Evolutionary conservation across 208 protist genomes (phyloP).

Genomic region (Crithidia bombi): DNA sequence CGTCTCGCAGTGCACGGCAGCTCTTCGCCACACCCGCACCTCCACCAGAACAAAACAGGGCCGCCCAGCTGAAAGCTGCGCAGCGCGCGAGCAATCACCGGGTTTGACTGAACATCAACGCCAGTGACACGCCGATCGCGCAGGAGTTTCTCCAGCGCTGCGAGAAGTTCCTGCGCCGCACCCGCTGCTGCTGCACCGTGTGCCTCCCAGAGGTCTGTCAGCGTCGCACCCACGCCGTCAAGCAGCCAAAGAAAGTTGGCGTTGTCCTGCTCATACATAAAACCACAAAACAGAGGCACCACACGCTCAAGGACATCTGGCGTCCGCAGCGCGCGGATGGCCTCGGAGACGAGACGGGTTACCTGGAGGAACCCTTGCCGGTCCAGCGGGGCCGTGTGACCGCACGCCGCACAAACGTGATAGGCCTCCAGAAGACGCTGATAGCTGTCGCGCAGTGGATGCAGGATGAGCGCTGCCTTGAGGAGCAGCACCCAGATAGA

Average conservation of each 20-base stretch:
- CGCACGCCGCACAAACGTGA: slow-evolving; percentile 54
- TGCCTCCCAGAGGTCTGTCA: slow-evolving; percentile 53
- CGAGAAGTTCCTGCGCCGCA: slow-evolving; percentile 36
- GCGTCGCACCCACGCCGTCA: slow-evolving; percentile 51
- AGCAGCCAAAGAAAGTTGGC: slow-evolving; percentile 77
- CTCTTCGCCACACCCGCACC: slow-evolving; percentile 68
- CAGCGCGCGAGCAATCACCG: slow-evolving; percentile 50
- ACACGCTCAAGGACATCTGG: slow-evolving; percentile 14
- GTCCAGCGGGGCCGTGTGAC: slow-evolving; percentile 44
- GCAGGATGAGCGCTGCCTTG: slow-evolving; percentile 72
- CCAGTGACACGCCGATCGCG: slow-evolving; percentile 42
- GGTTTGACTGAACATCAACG: slow-evolving; percentile 55
- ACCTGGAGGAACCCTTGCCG: slow-evolving; percentile 65
- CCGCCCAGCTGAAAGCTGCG: slow-evolving; percentile 56
- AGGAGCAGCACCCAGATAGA: slow-evolving; percentile 74
- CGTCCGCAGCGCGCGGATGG: slow-evolving; percentile 26
- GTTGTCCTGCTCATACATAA: slow-evolving; percentile 52
- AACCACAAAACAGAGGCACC: slow-evolving; percentile 32
- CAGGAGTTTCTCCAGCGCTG: slow-evolving; percentile 27
- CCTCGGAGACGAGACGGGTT: slow-evolving; percentile 47
- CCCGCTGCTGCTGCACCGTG: slow-evolving; percentile 32
- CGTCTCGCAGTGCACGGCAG: slow-evolving; percentile 59
- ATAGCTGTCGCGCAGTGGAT: slow-evolving; percentile 33
- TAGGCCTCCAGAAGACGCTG: slow-evolving; percentile 66
- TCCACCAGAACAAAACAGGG: slow-evolving; percentile 67